These are phyloP conservation scores for Ascosphaera apis DNA, from an alignment of 2,329 filamentous ascomycete species.

Conservation along the genomic window DNA sequence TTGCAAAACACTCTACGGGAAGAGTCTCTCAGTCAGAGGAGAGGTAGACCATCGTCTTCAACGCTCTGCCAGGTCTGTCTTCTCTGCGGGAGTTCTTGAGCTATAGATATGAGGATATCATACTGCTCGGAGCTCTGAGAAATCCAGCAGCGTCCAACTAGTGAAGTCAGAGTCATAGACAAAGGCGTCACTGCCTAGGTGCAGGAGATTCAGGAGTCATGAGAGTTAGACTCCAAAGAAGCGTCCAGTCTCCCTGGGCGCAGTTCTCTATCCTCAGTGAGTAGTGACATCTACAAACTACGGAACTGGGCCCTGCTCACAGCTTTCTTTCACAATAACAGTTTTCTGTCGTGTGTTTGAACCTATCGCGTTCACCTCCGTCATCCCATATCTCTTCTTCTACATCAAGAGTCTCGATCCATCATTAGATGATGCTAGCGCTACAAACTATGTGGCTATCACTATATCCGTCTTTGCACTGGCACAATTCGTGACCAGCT, in stretches of 20 bases:
- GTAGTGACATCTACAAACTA: neutral
- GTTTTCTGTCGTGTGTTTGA: constrained; percentile 24
- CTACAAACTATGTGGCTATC: constrained; percentile 71
- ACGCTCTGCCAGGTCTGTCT: too few relatives aligned
- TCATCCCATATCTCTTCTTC: constrained; percentile 81
- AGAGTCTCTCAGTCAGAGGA: too few relatives aligned
- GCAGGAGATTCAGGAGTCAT: neutral
- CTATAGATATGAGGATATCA: too few relatives aligned
- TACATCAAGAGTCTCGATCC: constrained; percentile 39
- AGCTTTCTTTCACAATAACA: neutral
- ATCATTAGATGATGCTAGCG: constrained; percentile 45
- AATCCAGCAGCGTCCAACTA: neutral
- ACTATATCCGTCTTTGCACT: constrained; percentile 81
- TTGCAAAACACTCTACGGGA: too few relatives aligned
- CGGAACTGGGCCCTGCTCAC: neutral
- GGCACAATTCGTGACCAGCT: constrained; percentile 79
- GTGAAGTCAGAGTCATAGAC: too few relatives aligned
- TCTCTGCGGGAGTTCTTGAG: too few relatives aligned
- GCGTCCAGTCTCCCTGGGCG: neutral
- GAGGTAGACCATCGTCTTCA: too few relatives aligned
- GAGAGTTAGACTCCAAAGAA: neutral
- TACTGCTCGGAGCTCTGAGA: neutral
- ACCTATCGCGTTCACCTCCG: constrained; percentile 91
- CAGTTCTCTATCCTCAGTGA: neutral
- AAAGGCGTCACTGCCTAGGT: neutral